Evolutionary conservation across 768 basidiomycete genomes (phyloP).

Genomic region (Hericium coralloides): DNA sequence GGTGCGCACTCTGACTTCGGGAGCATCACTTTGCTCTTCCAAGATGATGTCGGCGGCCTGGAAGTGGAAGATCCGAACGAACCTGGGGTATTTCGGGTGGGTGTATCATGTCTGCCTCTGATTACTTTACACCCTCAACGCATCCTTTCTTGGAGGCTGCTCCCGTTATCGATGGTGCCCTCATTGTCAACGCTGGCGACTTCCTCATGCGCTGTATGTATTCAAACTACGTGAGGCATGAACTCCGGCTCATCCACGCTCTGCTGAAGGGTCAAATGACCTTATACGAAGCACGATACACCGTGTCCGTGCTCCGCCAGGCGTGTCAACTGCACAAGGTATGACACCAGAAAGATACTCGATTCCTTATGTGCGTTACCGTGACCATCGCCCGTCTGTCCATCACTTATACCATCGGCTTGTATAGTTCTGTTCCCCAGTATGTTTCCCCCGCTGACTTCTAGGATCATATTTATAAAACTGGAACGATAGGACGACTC

Average conservation of each 20-base stretch:
- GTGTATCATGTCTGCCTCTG: neutral
- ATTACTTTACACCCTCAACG: neutral
- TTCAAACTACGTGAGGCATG: neutral
- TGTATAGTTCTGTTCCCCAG: neutral
- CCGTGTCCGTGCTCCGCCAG: conserved; percentile 37
- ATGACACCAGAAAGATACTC: conserved; percentile 48
- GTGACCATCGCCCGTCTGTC: conserved; percentile 25
- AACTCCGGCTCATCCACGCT: neutral
- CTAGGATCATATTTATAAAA: conserved; percentile 17
- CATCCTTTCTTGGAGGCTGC: conserved; percentile 19
- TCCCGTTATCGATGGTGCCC: conserved; percentile 33
- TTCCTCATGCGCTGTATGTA: conserved; percentile 40
- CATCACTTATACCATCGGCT: neutral
- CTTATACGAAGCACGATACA: conserved; percentile 42
- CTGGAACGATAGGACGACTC: conserved; percentile 10
- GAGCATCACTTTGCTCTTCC: conserved; percentile 48
- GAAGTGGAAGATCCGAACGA: conserved; percentile 48
- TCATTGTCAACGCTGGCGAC: conserved; percentile 45
- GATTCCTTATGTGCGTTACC: conserved; percentile 48
- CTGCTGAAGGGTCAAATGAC: conserved; percentile 25
- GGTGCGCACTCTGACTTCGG: conserved; percentile 49
- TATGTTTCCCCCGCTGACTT: neutral
- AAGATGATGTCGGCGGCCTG: conserved; percentile 52
- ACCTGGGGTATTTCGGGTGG: conserved; percentile 32
- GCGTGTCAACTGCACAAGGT: conserved; percentile 15